Conservation (phyloP, 2,329 filamentous ascomycete species). For the Penicillium sp. region DNA sequence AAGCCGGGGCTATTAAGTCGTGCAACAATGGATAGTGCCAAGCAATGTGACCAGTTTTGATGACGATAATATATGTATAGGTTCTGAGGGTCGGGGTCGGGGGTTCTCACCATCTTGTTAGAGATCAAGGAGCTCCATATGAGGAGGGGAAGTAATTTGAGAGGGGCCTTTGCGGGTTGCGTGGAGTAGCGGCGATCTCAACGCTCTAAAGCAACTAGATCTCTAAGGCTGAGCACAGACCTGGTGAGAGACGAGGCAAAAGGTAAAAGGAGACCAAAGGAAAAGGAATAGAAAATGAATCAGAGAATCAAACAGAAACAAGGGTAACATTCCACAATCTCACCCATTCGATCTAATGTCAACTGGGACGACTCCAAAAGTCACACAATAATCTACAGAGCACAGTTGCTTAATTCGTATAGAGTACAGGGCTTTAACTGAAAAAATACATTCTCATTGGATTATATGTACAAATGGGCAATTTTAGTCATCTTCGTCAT, state of each 20-base stretch:
- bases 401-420: not conserved
- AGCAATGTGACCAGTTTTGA: not conserved
- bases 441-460: not conserved
- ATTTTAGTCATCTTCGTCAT: constrained; percentile 63
- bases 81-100: not conserved
- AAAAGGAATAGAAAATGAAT: not conserved
- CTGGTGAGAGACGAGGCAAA: constrained; percentile 6
- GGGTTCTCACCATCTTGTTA: constrained; percentile 38
- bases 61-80: not conserved
- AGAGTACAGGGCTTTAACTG: not conserved
- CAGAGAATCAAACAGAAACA: not conserved
- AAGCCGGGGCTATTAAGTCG: constrained; percentile 1
- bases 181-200: constrained; percentile 1
- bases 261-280: not conserved
- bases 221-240: constrained; percentile 5
- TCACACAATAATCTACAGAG: not conserved
- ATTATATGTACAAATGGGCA: not conserved
- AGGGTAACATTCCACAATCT: constrained; percentile 6
- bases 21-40: constrained; percentile 8
- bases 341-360: not conserved
- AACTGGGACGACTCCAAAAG: not conserved
- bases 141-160: constrained; percentile 9
- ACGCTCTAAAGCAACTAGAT: constrained; percentile 3
- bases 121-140: constrained; percentile 27
- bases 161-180: constrained; percentile 4